Evolutionary conservation across 2,329 filamentous ascomycete species (phyloP).

Genomic region (Ophiocordyceps unilateralis): DNA sequence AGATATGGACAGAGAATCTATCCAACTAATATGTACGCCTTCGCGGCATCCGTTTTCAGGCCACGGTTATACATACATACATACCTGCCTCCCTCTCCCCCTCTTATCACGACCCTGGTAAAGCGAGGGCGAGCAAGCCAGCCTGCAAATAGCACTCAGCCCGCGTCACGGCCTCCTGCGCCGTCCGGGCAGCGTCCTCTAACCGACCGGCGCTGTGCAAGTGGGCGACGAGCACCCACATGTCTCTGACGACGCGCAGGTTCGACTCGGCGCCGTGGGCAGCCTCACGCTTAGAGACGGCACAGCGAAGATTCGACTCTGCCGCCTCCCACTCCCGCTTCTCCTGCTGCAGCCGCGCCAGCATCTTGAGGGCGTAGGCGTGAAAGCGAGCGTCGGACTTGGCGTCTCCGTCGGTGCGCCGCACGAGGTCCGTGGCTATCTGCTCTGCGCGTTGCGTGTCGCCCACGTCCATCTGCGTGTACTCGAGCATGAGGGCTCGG

Average conservation of each 20-base stretch:
- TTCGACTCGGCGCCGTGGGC: conserved; percentile 17
- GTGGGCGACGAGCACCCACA: conserved; percentile 20
- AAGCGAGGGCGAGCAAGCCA: no score
- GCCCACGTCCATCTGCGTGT: conserved; percentile 20
- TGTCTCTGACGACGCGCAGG: conserved; percentile 19
- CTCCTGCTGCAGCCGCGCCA: conserved; percentile 16
- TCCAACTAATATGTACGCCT: no score
- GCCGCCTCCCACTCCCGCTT: conserved; percentile 14
- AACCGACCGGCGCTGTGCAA: conserved; percentile 13
- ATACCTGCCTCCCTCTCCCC: no score
- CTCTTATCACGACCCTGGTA: no score
- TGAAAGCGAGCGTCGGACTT: conserved; percentile 18
- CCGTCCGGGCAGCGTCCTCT: conserved; percentile 11
- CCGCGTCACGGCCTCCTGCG: conserved; percentile 15
- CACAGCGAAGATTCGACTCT: conserved; percentile 15
- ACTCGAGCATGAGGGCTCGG: conserved; percentile 17
- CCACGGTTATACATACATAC: no score
- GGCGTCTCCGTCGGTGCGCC: conserved; percentile 8
- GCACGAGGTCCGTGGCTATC: conserved; percentile 12
- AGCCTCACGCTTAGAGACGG: conserved; percentile 16
- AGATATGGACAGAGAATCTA: no score
- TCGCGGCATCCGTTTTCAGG: no score
- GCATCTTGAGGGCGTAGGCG: conserved; percentile 20
- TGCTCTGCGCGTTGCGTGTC: conserved; percentile 14
- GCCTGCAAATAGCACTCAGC: conserved; percentile 13